Conservation (phyloP, 1,284 basidiomycete species). For the Pascua sp. region DNA sequence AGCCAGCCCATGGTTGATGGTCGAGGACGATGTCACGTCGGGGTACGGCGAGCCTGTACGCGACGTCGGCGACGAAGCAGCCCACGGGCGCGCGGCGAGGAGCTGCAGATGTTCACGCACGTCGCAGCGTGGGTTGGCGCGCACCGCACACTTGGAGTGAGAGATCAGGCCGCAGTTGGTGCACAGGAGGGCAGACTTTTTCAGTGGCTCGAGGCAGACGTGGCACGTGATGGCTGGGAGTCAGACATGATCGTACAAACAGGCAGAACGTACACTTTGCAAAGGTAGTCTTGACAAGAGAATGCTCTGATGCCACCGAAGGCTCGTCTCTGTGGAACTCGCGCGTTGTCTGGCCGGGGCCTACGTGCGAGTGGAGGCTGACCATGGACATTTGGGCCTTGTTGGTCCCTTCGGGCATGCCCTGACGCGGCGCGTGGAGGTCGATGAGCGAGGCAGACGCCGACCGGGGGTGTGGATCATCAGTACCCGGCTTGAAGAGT, state of each 20-base stretch:
- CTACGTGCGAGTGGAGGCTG: constrained; percentile 13
- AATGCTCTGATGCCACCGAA: constrained; percentile 56
- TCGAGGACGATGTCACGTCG: background rate
- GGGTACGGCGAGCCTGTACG: constrained; percentile 9
- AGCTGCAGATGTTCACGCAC: constrained; percentile 50
- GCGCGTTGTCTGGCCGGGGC: constrained; percentile 4
- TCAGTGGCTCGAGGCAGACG: constrained; percentile 73
- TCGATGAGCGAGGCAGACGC: constrained; percentile 15
- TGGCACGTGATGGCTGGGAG: constrained; percentile 75
- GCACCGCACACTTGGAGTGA: constrained; percentile 70
- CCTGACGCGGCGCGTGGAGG: constrained; percentile 3
- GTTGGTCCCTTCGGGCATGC: background rate
- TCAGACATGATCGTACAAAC: background rate
- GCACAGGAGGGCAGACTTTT: constrained; percentile 83
- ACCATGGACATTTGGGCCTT: constrained; percentile 17
- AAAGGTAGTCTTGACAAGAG: constrained; percentile 87
- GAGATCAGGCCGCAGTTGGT: constrained; percentile 84
- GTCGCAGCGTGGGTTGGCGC: constrained; percentile 76
- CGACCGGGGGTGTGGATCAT: constrained; percentile 3
- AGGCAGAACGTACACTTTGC: constrained; percentile 67
- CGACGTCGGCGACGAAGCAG: background rate
- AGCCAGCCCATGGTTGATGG: background rate
- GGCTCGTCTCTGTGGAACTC: background rate
- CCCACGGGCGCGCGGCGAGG: constrained; percentile 8
- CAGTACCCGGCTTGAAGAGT: constrained; percentile 19